Conservation (phyloP, 1,284 basidiomycete species). For the Apiotrichum gracile region DNA sequence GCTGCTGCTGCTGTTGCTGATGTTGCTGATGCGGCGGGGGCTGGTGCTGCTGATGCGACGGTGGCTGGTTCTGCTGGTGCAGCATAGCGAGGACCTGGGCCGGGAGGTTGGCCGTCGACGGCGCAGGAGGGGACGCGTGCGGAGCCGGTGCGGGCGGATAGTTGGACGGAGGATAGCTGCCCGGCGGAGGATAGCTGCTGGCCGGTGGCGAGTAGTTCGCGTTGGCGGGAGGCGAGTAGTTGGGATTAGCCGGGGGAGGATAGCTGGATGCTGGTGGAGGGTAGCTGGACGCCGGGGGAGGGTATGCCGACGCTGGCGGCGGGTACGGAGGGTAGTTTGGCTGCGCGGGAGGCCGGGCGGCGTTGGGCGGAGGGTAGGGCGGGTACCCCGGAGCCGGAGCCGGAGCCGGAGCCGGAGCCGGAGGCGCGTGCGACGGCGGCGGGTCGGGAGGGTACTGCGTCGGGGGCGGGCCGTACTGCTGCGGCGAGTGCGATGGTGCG, state of each 20-base stretch:
- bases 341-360: not conserved
- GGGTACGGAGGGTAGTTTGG: slow-evolving; percentile 2
- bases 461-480: slow-evolving; percentile 17
- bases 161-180: no score
- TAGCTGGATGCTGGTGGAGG: slow-evolving; percentile 10
- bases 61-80: slow-evolving; percentile 26
- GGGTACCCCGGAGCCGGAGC: not conserved
- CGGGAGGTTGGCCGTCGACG: slow-evolving; percentile 47
- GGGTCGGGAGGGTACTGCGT: slow-evolving; percentile 21
- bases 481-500: no score
- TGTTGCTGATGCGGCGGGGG: slow-evolving; percentile 4
- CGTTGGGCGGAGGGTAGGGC: not conserved
- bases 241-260: not conserved
- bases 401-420: not conserved
- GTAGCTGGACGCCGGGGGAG: not conserved
- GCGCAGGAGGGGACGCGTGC: slow-evolving; percentile 25
- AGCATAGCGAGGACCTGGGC: slow-evolving; percentile 61
- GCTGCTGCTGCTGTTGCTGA: slow-evolving; percentile 1
- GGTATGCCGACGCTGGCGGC: not conserved
- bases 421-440: no score
- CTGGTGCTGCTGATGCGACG: no score
- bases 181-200: not conserved
- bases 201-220: not conserved
- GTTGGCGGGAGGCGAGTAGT: not conserved
- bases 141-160: slow-evolving; percentile 36